These are phyloP conservation scores for Herpetospermum pedunculosum DNA, from an alignment of 306 rosid genomes.

Conservation along the genomic window DNA sequence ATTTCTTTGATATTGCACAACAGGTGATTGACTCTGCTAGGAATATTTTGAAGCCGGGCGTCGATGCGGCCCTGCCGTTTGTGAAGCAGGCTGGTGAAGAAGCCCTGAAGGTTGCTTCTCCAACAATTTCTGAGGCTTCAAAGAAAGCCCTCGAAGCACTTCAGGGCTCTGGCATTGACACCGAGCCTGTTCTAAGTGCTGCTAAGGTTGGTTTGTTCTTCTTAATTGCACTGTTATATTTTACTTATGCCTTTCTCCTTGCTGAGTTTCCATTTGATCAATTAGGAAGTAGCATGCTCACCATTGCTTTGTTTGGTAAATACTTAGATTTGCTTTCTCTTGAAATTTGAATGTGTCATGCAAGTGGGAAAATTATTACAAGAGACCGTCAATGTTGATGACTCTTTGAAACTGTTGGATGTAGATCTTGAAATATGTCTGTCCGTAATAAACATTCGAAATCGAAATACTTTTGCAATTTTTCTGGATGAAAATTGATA, in stretches of 20 bases:
- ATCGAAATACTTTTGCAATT: no score
- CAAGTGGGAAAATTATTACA: background rate
- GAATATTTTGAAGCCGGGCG: conserved; percentile 59
- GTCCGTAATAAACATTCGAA: no score
- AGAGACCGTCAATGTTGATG: no score
- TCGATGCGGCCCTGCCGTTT: conserved; percentile 61
- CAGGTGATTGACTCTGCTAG: conserved; percentile 29
- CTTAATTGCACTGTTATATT: background rate
- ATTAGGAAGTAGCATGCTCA: background rate
- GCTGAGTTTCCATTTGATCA: background rate
- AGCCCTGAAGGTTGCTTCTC: conserved; percentile 68
- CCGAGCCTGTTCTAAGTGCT: conserved; percentile 50
- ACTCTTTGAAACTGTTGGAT: no score
- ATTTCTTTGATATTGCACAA: conserved; percentile 35
- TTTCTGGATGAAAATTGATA: no score
- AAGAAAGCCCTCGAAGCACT: conserved; percentile 74
- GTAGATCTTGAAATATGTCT: no score
- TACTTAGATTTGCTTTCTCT: background rate
- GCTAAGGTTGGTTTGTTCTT: conserved; percentile 74
- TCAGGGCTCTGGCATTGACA: conserved; percentile 57
- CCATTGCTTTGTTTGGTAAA: background rate
- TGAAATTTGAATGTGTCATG: background rate
- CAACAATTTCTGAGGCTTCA: conserved; percentile 65
- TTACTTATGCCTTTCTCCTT: background rate
- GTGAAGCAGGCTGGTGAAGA: conserved; percentile 63